Evolutionary conservation across 306 rosid genomes (phyloP), one percentile per base, ranked within the genome.

Genomic region (Vigna reflexopilosa): DNA sequence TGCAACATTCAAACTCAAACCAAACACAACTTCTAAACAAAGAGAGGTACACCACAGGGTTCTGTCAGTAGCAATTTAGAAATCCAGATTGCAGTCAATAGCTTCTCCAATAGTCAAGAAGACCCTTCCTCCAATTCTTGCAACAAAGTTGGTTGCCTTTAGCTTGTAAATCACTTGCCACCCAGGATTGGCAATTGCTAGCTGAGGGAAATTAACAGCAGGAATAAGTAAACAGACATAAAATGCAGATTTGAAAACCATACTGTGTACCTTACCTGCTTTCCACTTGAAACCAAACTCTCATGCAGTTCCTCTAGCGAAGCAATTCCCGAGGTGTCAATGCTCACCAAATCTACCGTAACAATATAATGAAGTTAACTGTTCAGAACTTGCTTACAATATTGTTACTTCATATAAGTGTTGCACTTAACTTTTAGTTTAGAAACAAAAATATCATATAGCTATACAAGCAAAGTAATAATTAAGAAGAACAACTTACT

Each of bases 151-250:
- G 13, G 91, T 77, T 13, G 80, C 26, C 82, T 69, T 91, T 4
- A 89, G 83, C 87, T 91, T 88, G 87, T 89, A 87, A 81, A 88
- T 89, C 77, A 86, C 90, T 80, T 83, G 81, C 93, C 92, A 89
- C 48, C 86, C 73, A 0, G 92, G 97, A 50, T 83, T 91, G 59
- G 85, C 90, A 68, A 91, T 66, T 54, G 90, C 87, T 64, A 91
- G 34, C 94, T 89, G 84, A 14, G 22, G 49, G 0, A 67, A 58
- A 71, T 47, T 65, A 51, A 52, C 30, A 44, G 4, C 3, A 38
- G 61, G 49, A 56, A 32, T 76, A 38, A 66, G 56, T 47, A 28
- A 77, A 52, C 12, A 17, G 9, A 26, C 12, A 34, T 24, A 30
- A 16, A 30, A 30, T 44, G 49, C 4, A 10, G 14, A 11, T 3